These are phyloP conservation scores for Colletotrichum sansevieriae DNA, from an alignment of 2,329 filamentous ascomycete species.

Conservation along the genomic window DNA sequence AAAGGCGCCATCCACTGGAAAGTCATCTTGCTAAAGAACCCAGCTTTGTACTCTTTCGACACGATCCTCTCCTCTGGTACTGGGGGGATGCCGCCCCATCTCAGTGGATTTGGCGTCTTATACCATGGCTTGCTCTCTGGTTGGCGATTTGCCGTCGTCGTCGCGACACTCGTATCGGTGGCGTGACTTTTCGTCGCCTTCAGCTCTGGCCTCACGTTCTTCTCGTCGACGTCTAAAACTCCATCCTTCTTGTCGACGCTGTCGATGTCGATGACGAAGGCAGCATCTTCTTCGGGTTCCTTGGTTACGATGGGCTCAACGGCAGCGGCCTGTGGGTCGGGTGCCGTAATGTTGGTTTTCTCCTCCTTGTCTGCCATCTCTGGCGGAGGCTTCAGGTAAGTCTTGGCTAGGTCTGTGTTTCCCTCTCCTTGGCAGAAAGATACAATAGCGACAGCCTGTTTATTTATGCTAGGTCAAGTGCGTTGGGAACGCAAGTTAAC, in stretches of 20 bases:
- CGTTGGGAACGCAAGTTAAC: not conserved
- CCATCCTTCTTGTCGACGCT: conserved; percentile 29
- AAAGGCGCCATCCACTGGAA: conserved; percentile 93
- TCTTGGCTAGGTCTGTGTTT: conserved; percentile 10
- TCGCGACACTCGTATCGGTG: conserved; percentile 65
- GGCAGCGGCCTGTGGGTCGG: conserved; percentile 48
- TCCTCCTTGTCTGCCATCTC: conserved; percentile 46
- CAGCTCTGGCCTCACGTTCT: conserved; percentile 45
- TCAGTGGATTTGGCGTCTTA: conserved; percentile 71
- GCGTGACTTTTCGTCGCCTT: conserved; percentile 64
- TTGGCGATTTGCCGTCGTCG: conserved; percentile 52
- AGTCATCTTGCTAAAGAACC: conserved; percentile 79
- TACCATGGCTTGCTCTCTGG: conserved; percentile 70
- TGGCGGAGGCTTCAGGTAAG: conserved; percentile 9
- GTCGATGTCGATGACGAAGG: conserved; percentile 36
- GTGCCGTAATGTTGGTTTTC: conserved; percentile 44
- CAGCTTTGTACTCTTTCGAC: conserved; percentile 79
- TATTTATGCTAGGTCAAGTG: conserved; percentile 2
- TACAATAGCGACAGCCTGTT: not conserved
- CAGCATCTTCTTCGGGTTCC: conserved; percentile 29
- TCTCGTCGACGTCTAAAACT: conserved; percentile 29
- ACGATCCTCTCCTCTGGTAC: conserved; percentile 65
- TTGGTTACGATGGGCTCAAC: conserved; percentile 44
- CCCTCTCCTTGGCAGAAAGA: conserved; percentile 6
- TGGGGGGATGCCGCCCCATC: conserved; percentile 68